Evolutionary conservation across 352 stramenopile genomes (phyloP).

Genomic region (Phytophthora pini): DNA sequence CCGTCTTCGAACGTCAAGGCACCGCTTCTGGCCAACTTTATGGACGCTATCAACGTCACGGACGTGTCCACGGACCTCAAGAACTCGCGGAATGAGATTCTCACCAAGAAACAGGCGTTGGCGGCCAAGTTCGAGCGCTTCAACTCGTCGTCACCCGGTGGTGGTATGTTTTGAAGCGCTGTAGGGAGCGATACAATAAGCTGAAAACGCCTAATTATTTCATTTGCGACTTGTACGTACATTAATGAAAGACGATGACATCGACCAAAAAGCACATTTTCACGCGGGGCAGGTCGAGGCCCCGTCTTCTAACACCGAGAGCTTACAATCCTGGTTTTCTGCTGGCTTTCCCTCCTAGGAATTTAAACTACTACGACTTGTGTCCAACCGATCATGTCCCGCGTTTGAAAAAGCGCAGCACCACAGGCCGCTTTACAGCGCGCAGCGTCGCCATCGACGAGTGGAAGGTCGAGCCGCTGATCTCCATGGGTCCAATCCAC

Average conservation of each 20-base stretch:
- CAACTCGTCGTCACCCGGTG: conserved; percentile 60
- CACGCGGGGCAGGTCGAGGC: conserved; percentile 31
- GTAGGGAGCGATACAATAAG: conserved; percentile 35
- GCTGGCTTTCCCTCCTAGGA: conserved; percentile 27
- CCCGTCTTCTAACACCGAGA: conserved; percentile 47
- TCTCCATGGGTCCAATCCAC: conserved; percentile 82
- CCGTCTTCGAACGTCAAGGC: conserved; percentile 85
- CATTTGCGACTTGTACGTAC: conserved; percentile 34
- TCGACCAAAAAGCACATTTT: conserved; percentile 40
- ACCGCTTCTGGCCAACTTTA: conserved; percentile 87
- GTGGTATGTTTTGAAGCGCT: conserved; percentile 58
- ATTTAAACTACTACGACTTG: conserved; percentile 39
- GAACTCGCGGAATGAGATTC: conserved; percentile 87
- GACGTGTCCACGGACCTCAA: conserved; percentile 87
- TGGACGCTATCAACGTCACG: conserved; percentile 91
- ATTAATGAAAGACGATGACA: conserved; percentile 21
- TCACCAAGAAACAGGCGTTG: conserved; percentile 90
- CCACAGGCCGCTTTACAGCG: conserved; percentile 81
- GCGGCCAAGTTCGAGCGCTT: conserved; percentile 86
- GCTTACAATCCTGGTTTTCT: conserved; percentile 38
- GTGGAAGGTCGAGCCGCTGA: conserved; percentile 81
- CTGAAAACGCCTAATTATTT: conserved; percentile 41
- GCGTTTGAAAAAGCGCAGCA: conserved; percentile 78
- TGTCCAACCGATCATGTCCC: conserved; percentile 29
- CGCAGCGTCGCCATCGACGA: conserved; percentile 86